Base-by-base conservation (phyloP, 176 grass and related monocot genomes). In the Aegilops speltoides region DNA sequence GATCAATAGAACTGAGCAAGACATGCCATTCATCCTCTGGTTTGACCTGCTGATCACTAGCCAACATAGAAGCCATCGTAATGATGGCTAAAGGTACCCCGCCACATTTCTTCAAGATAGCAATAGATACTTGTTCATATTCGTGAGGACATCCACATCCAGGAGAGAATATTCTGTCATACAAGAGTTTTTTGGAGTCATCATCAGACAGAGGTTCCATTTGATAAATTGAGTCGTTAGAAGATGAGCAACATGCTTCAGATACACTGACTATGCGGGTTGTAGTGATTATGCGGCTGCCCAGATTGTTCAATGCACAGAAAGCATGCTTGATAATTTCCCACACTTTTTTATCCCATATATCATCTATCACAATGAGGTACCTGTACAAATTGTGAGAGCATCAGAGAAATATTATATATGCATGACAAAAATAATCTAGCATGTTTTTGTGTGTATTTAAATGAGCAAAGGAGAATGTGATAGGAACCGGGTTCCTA, bases 21-120 rank as follows among this genome's bases (percentile, higher is more conserved):
- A 0, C 56, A 3, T 59, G 20, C 16, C 56, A 59, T 59, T 22
- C 6, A n/a, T n/a, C 54, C 19, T 8, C 8, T 22, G 16, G 1
- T 22, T 59, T 9, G 3, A 7, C 0, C 20, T 0, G 0, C 1
- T 0, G 7, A n/a, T n/a, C 2, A 22, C 6, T 0, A 22, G 7
- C 6, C 19, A 59, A 59, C 19, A 56, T 3, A 56, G 15, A 2
- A 8, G 56, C 19, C 19, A 9, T 8, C 8, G 20, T 0, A 1
- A n/a, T 8, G 56, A n/a, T 59, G 20, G 20, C 56, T 59, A 22
- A 3, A 48, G 45, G 12, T 15, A 48, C 45, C 45, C 45, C 45
- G 3, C 15, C 48, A 6, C 48, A 52, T 17, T 17, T 52, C 4
- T 52, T 17, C 5, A 52, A 17, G 14, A 52, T 52, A 17, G 16